Percentiles rank a stretch among this genome's conserved stretches.
phyloP scores from a whole-genome alignment of 768 basidiomycete genomes.

The Daedaleopsis nitida region DNA sequence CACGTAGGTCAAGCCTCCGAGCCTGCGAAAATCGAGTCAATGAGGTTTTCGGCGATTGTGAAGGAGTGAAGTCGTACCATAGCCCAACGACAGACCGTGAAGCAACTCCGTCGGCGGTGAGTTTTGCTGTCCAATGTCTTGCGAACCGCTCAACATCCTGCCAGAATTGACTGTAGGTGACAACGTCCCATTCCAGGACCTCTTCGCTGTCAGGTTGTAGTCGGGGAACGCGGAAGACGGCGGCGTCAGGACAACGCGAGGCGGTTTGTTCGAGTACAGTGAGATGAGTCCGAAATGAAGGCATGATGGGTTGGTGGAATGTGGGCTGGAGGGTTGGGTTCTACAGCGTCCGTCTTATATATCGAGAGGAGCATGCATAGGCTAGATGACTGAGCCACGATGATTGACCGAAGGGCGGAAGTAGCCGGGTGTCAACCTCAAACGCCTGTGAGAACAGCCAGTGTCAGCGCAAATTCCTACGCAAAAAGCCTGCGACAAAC shows the following conservation, averaged over 20 bases:
- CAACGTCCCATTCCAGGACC: constrained; percentile 55
- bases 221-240: constrained; percentile 64
- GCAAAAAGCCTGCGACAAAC: constrained; percentile 6
- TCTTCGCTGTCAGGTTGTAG: constrained; percentile 43
- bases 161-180: constrained; percentile 67
- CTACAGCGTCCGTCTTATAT: constrained; percentile 9
- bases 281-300: constrained; percentile 47
- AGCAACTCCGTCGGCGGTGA: constrained; percentile 48
- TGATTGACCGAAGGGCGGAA: constrained; percentile 16
- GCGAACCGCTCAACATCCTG: constrained; percentile 67
- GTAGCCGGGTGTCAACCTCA: constrained; percentile 21
- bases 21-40: constrained; percentile 44
- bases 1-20: constrained; percentile 69
- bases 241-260: constrained; percentile 46
- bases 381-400: constrained; percentile 15
- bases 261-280: constrained; percentile 62
- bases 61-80: constrained; percentile 49
- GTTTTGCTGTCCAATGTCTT: constrained; percentile 58
- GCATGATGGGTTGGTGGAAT: constrained; percentile 19
- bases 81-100: constrained; percentile 66
- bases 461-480: constrained; percentile 14
- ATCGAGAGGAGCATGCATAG: constrained; percentile 15
- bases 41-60: not conserved
- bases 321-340: not conserved
- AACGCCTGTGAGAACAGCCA: constrained; percentile 19